Base-by-base conservation (phyloP, 2,329 filamentous ascomycete genomes). In the Cladosporium sp. region DNA sequence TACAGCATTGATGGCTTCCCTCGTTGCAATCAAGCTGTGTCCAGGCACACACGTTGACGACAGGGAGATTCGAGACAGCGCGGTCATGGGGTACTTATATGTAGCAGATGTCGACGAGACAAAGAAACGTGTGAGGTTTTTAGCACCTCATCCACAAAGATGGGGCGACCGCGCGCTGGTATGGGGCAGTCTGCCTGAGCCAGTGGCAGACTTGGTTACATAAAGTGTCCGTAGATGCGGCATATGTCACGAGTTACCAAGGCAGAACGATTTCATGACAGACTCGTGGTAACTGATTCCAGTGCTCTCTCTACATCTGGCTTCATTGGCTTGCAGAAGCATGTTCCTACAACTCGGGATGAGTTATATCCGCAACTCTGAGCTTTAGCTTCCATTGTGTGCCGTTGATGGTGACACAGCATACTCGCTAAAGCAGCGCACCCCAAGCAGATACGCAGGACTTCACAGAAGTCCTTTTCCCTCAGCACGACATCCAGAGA, bases 61-160 rank as follows among this genome's bases (percentile, higher is more conserved):
- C 44, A 79, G 82, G 1, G 84, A 54, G 52, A 54, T 97, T 42
- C 81, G 89, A 10, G 86, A 91, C 61, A 84, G 90, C 7, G 86
- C 85, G 52, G 84, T 97, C 31, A 86, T 95, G 79, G 93, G 93
- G 0, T 98, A 95, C 65, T 80, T 96, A 31, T 96, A 95, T 64
- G 87, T 97, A 13, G 86, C 89, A 1, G 89, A 95, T 56, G 89
- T 97, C 3, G 91, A 98, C 64, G 87, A 89, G 65, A 85, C 86
- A 61, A 87, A 87, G 68, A 83, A 83, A 59, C 87, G 87, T 67
- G 77, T 96, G 32, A 86, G 88, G 64, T 76, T 97, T 16, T 73
- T 98, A 54, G 85, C 88, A 14, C 93, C 93, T 1, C 83, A 95
- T 56, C 87, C 87, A 49, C 90, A 90, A 2, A 79, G 87, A 54